These are phyloP conservation scores for Microsporum ferrugineum DNA, from an alignment of 2,329 filamentous ascomycete genomes.

Conservation along the genomic window DNA sequence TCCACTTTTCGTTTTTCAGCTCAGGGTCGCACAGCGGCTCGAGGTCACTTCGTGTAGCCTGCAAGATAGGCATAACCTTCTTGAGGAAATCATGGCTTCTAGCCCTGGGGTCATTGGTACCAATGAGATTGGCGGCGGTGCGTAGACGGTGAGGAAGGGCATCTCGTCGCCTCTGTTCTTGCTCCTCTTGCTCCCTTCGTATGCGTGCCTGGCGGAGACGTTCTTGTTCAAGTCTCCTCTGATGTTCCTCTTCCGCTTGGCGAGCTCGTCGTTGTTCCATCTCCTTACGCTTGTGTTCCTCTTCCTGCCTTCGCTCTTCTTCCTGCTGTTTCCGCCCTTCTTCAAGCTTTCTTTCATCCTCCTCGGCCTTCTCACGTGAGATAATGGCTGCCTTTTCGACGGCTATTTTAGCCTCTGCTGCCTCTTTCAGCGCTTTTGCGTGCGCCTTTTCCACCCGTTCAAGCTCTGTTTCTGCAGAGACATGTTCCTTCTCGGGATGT, in stretches of 20 bases:
- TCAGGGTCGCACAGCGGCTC: slow-evolving; percentile 29
- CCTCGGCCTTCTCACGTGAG: slow-evolving; percentile 32
- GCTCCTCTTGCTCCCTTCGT: slow-evolving; percentile 35
- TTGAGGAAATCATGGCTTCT: slow-evolving; percentile 34
- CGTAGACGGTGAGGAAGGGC: slow-evolving; percentile 37
- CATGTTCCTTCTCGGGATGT: slow-evolving; percentile 12
- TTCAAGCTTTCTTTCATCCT: slow-evolving; percentile 24
- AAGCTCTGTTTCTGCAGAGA: slow-evolving; percentile 12
- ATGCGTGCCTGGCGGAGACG: slow-evolving; percentile 33
- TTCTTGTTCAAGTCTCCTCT: slow-evolving; percentile 34
- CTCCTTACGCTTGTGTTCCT: slow-evolving; percentile 26
- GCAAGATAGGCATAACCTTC: slow-evolving; percentile 38
- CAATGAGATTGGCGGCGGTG: slow-evolving; percentile 35
- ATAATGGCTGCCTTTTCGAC: slow-evolving; percentile 25
- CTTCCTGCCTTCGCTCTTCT: slow-evolving; percentile 21
- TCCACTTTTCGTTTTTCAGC: slow-evolving; percentile 36
- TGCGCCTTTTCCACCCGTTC: slow-evolving; percentile 13
- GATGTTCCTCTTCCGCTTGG: slow-evolving; percentile 38
- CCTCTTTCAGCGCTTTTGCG: slow-evolving; percentile 22
- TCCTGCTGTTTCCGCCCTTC: slow-evolving; percentile 27
- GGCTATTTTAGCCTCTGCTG: slow-evolving; percentile 17
- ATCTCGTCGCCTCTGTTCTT: slow-evolving; percentile 36
- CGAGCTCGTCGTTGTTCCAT: slow-evolving; percentile 33
- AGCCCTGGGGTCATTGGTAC: slow-evolving; percentile 33
- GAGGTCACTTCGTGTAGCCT: slow-evolving; percentile 34